phyloP scores from a whole-genome alignment of 2,329 filamentous ascomycete species.

The Bipolaris oryzae region DNA sequence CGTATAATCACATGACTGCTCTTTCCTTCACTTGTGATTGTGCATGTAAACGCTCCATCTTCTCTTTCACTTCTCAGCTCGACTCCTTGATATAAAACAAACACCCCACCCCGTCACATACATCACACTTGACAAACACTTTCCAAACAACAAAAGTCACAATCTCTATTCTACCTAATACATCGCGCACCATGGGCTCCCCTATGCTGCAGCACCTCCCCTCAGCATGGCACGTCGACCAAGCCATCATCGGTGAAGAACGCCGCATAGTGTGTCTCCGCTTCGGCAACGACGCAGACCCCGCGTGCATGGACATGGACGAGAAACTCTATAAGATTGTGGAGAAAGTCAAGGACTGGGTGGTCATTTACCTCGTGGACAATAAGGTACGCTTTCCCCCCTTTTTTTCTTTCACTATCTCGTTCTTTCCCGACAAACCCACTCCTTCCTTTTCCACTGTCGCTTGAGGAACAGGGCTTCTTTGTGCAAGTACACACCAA shows the following conservation, averaged over 20 bases:
- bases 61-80: background rate
- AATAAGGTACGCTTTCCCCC: constrained; percentile 58
- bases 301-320: constrained; percentile 60
- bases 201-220: constrained; percentile 86
- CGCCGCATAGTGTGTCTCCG: constrained; percentile 88
- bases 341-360: constrained; percentile 77
- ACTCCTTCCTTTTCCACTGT: background rate
- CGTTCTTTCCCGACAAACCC: too few relatives aligned
- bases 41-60: background rate
- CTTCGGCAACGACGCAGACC: constrained; percentile 82
- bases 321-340: constrained; percentile 34
- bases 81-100: background rate
- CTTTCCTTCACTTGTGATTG: background rate
- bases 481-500: too few relatives aligned
- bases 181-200: constrained; percentile 65
- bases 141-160: too few relatives aligned
- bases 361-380: constrained; percentile 83
- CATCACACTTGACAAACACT: background rate
- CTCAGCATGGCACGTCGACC: constrained; percentile 95
- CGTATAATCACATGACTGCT: background rate
- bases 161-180: background rate
- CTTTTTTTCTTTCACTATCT: too few relatives aligned
- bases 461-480: background rate
- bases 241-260: constrained; percentile 79
- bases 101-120: background rate